phyloP scores from a whole-genome alignment of 108 stramenopile genomes.

The Ochromonas danica region DNA sequence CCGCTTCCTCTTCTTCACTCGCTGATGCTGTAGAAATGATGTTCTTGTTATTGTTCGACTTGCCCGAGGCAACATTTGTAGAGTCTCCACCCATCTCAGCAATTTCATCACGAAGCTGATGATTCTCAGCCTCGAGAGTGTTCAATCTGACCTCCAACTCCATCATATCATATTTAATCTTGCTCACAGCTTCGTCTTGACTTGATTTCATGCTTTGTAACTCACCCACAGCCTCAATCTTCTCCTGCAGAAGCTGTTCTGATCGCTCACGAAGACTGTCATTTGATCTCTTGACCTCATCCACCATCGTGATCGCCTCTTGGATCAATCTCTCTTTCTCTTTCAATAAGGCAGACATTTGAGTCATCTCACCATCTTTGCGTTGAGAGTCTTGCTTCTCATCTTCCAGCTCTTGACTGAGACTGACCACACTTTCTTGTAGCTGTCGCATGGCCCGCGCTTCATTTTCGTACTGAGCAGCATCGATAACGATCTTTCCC shows the following conservation, averaged over 20 bases:
- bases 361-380: neutral
- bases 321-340: constrained; percentile 20
- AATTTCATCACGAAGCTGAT: neutral
- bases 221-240: constrained; percentile 25
- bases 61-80: neutral
- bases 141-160: constrained; percentile 24
- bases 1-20: neutral
- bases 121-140: neutral
- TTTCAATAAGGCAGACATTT: neutral
- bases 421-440: neutral
- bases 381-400: constrained; percentile 30
- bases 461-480: neutral
- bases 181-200: neutral
- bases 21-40: neutral
- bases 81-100: constrained; percentile 26
- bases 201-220: constrained; percentile 22
- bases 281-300: neutral
- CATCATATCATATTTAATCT: neutral
- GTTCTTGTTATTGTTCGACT: neutral
- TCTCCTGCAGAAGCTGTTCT: constrained; percentile 8
- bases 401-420: constrained; percentile 18
- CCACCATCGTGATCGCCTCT: neutral
- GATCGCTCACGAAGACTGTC: neutral
- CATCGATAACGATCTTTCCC: constrained; percentile 6
- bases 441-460: constrained; percentile 1